Conservation (phyloP, 2,329 filamentous ascomycete species). For the Bretziella fagacearum region DNA sequence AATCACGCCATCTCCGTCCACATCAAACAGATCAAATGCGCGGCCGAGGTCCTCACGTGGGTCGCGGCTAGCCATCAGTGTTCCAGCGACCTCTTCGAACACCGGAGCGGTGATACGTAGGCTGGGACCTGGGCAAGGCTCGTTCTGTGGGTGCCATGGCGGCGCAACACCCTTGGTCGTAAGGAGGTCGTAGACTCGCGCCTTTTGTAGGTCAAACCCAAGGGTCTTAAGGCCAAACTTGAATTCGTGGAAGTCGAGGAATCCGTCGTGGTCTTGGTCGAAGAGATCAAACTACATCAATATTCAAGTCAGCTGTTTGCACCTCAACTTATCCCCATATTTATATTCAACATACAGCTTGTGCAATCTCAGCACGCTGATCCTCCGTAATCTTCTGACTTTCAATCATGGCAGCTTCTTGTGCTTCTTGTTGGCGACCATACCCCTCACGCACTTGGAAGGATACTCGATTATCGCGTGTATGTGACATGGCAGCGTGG, state of each 20-base stretch:
- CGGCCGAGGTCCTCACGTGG: conserved; percentile 80
- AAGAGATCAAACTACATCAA: conserved; percentile 15
- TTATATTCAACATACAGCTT: conserved; percentile 14
- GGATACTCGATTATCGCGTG: conserved; percentile 14
- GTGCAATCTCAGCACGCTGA: conserved; percentile 16
- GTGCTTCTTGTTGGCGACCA: conserved; percentile 12
- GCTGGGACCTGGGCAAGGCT: conserved; percentile 41
- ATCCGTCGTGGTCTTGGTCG: conserved; percentile 33
- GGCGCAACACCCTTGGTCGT: conserved; percentile 62
- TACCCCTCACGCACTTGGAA: conserved; percentile 14
- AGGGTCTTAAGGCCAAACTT: conserved; percentile 91
- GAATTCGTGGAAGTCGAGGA: conserved; percentile 96
- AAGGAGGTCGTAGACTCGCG: conserved; percentile 66
- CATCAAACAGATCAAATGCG: conserved; percentile 86
- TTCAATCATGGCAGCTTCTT: conserved; percentile 10
- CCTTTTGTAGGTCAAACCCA: conserved; percentile 79
- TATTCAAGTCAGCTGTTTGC: no score
- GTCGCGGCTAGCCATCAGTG: conserved; percentile 65
- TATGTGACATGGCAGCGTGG: conserved; percentile 12
- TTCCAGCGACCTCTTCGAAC: conserved; percentile 62
- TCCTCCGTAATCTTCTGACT: conserved; percentile 16
- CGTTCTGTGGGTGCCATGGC: conserved; percentile 35
- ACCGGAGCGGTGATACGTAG: conserved; percentile 55
- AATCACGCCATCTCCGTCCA: conserved; percentile 80
- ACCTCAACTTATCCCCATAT: not conserved